These are phyloP conservation scores for Alternaria conjuncta DNA, from an alignment of 2,329 filamentous ascomycete species.

Conservation along the genomic window DNA sequence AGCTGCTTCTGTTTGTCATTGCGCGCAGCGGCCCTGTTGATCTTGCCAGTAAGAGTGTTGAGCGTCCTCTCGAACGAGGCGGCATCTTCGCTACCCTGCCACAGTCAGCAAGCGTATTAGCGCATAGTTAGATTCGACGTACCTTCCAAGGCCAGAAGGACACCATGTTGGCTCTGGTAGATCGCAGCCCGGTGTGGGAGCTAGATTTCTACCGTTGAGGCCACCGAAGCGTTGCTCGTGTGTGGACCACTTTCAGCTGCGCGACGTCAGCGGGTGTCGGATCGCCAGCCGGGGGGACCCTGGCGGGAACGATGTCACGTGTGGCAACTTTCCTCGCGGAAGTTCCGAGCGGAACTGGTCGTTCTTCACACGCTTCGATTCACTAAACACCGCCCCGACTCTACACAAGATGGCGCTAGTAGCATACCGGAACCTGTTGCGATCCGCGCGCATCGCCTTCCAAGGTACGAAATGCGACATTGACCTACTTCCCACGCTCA, in stretches of 20 bases:
- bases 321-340: slow-evolving; percentile 28
- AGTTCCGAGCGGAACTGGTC: slow-evolving; percentile 13
- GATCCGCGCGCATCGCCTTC: slow-evolving; percentile 83
- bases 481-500: not conserved
- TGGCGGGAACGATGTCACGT: slow-evolving; percentile 26
- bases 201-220: slow-evolving; percentile 26
- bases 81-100: slow-evolving; percentile 78
- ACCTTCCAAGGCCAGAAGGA: slow-evolving; percentile 75
- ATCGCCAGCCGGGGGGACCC: slow-evolving; percentile 30
- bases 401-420: slow-evolving; percentile 65
- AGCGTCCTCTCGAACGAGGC: slow-evolving; percentile 93
- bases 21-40: slow-evolving; percentile 73
- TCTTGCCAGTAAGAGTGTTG: slow-evolving; percentile 80
- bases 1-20: slow-evolving; percentile 76
- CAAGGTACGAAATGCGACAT: slow-evolving; percentile 62
- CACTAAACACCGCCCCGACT: slow-evolving; percentile 13
- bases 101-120: slow-evolving; percentile 16
- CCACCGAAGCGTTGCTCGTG: slow-evolving; percentile 35
- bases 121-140: not conserved
- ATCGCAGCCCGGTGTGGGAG: slow-evolving; percentile 35
- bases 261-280: slow-evolving; percentile 32
- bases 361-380: not conserved
- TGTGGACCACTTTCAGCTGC: slow-evolving; percentile 16
- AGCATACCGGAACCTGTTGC: slow-evolving; percentile 82
- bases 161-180: slow-evolving; percentile 65